Evolutionary conservation across 2,329 filamentous ascomycete genomes (phyloP).

Genomic region (Emericellopsis cladophorae): DNA sequence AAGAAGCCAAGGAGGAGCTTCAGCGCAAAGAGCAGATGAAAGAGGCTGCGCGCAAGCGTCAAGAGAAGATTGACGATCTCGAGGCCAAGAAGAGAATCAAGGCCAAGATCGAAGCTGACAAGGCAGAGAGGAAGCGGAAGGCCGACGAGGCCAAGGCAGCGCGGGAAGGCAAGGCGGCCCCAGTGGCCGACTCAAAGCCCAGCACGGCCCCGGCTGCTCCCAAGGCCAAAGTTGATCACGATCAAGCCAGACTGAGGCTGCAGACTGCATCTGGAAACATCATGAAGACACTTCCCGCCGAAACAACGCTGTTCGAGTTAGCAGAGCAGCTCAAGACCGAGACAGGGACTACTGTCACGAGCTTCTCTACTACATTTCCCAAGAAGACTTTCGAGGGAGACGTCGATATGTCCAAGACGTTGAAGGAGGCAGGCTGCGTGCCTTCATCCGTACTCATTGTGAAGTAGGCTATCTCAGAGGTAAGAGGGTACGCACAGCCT

Average conservation of each 20-base stretch:
- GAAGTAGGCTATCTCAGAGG: constrained; percentile 23
- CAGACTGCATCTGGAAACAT: constrained; percentile 65
- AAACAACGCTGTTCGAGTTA: constrained; percentile 88
- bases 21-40: constrained; percentile 83
- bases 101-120: constrained; percentile 90
- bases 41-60: constrained; percentile 72
- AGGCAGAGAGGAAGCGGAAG: constrained; percentile 75
- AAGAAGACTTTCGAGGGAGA: constrained; percentile 61
- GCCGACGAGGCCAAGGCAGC: constrained; percentile 76
- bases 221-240: constrained; percentile 60
- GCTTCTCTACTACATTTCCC: constrained; percentile 79
- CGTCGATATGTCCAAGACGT: constrained; percentile 72
- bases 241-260: constrained; percentile 68
- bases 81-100: constrained; percentile 82
- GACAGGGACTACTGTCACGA: constrained; percentile 55
- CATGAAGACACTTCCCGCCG: constrained; percentile 76
- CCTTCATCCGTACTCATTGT: constrained; percentile 86
- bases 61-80: constrained; percentile 75
- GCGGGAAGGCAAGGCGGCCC: constrained; percentile 57
- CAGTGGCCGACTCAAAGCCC: constrained; percentile 26
- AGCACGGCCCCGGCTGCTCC: constrained; percentile 32
- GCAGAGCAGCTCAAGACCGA: constrained; percentile 64
- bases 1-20: constrained; percentile 84
- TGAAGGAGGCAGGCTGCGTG: constrained; percentile 84
- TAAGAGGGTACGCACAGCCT: background rate